Evolutionary conservation across 2,329 filamentous ascomycete species (phyloP).

Genomic region (Colletotrichum kahawae): DNA sequence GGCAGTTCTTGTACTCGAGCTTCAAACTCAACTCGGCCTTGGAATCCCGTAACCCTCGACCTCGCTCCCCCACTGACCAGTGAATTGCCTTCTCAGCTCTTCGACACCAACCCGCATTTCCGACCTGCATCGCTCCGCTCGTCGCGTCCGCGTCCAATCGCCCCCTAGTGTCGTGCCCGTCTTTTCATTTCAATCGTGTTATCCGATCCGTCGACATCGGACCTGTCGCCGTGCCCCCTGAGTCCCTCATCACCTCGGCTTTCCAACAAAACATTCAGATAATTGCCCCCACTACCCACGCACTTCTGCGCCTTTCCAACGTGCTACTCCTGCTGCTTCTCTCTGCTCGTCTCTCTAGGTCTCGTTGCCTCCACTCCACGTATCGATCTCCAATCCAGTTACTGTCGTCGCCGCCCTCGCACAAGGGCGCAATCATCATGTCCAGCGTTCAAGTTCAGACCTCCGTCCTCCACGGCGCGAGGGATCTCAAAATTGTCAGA

Average conservation of each 20-base stretch:
- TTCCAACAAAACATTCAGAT: not conserved
- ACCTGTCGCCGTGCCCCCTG: not conserved
- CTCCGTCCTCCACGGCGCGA: constrained; percentile 59
- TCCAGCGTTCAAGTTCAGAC: constrained; percentile 41
- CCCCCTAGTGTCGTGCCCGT: not conserved
- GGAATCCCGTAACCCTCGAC: not conserved
- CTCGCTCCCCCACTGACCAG: not conserved
- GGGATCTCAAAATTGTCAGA: constrained; percentile 55
- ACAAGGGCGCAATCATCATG: constrained; percentile 4
- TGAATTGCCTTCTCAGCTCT: not conserved
- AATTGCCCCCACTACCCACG: not conserved
- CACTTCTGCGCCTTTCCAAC: not conserved
- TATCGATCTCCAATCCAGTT: not conserved
- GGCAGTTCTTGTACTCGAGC: not conserved
- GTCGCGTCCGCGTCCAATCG: not conserved
- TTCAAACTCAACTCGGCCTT: not conserved
- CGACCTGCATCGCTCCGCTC: not conserved
- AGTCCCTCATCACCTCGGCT: not conserved
- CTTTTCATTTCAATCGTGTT: not conserved
- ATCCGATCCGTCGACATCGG: constrained; percentile 9
- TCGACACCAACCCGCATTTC: constrained; percentile 14
- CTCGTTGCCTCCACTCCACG: not conserved
- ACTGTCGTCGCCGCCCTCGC: not conserved
- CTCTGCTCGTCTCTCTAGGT: not conserved
- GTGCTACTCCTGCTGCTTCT: not conserved